A percentile compares a stretch with the other conserved stretches of the same genome.
phyloP scores from a whole-genome alignment of 495 filamentous ascomycete species.

The Aspergillus asperescens region DNA sequence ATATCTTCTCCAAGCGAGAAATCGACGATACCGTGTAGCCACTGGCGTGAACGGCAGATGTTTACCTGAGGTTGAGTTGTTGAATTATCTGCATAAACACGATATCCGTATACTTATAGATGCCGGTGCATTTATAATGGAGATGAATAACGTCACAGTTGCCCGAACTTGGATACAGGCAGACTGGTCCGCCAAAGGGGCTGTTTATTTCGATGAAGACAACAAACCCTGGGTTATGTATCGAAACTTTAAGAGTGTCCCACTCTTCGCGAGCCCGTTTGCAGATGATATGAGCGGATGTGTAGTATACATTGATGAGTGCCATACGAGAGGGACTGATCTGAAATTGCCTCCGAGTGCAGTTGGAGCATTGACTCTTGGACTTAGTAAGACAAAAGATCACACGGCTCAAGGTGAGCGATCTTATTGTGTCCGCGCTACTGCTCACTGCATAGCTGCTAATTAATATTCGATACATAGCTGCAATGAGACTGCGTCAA shows the following conservation, averaged over 20 bases:
- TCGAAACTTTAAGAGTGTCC: conserved; percentile 38
- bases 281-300: conserved; percentile 51
- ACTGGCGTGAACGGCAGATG: not conserved
- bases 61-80: conserved; percentile 10
- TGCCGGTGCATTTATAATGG: conserved; percentile 64
- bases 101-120: conserved; percentile 58
- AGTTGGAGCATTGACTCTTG: conserved; percentile 65
- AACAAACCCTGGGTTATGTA: conserved; percentile 43
- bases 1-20: conserved; percentile 42
- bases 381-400: conserved; percentile 62
- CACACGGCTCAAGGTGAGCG: conserved; percentile 64
- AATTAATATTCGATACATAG: conserved; percentile 26
- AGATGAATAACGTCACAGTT: conserved; percentile 49
- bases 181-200: conserved; percentile 42
- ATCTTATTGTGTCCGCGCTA: too few species aligned
- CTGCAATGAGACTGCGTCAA: conserved; percentile 61
- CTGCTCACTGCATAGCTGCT: not conserved
- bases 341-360: conserved; percentile 56
- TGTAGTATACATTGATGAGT: conserved; percentile 68
- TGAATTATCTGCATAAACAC: conserved; percentile 42
- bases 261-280: conserved; percentile 55
- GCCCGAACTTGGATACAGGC: conserved; percentile 44
- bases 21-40: conserved; percentile 22
- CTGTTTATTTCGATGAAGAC: conserved; percentile 50
- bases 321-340: conserved; percentile 70